phyloP scores from a whole-genome alignment of 2,329 filamentous ascomycete species.

The Cryphonectria parasitica region DNA sequence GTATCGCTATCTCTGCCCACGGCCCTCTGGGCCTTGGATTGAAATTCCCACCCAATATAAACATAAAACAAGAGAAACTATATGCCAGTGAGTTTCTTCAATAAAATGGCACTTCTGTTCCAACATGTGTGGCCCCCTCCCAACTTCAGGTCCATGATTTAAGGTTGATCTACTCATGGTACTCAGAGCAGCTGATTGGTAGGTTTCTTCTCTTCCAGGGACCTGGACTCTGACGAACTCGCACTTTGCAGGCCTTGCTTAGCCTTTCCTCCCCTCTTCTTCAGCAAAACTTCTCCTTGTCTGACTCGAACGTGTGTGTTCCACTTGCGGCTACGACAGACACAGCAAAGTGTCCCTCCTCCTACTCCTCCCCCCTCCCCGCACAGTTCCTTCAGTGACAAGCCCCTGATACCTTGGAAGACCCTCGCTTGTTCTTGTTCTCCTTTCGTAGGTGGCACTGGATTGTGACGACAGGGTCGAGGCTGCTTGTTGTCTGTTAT shows the following conservation, averaged over 20 bases:
- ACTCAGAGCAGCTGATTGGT: conserved; percentile 14
- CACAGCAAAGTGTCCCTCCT: not conserved
- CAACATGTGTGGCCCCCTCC: not conserved
- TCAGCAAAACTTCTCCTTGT: not conserved
- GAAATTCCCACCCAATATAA: not conserved
- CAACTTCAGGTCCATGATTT: not conserved
- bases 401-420: not conserved
- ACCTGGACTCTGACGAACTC: not conserved
- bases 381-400: not conserved
- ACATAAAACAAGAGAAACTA: not conserved
- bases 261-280: not conserved
- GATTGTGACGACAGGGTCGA: conserved; percentile 1
- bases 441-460: not conserved
- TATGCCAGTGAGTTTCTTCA: not conserved
- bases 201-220: conserved; percentile 12
- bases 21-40: not conserved
- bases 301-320: conserved; percentile 8
- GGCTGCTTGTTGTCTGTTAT: not conserved
- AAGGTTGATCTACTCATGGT: conserved; percentile 14
- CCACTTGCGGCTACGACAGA: not conserved
- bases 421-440: not conserved
- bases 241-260: not conserved
- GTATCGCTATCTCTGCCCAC: not conserved
- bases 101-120: not conserved
- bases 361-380: not conserved